Evolutionary conservation across 139 green algal species (phyloP), one percentile per base, ranked within the genome.

Genomic region (Tetradesmus obliquus): DNA sequence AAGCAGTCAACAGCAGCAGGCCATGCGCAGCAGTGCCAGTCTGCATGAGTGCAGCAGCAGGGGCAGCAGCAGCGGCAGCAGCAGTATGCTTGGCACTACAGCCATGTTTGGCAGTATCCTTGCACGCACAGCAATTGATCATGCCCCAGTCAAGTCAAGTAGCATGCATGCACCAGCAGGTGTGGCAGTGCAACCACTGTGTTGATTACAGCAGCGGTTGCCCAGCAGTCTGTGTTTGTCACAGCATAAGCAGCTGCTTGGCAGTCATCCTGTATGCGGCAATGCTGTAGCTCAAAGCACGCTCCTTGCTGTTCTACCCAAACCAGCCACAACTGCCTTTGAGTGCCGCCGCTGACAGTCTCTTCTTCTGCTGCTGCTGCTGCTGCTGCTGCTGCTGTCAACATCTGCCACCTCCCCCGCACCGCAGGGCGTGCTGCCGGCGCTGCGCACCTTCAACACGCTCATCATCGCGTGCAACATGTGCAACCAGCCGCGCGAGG

Each of bases 391-490:
- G 51, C 72, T 88, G 20, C 45, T n/a, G 2, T 58, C 5, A 71
- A 24, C 54, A 3, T 24, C 17, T 24, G 17, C 22, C 20, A 12
- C 53, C 22, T 1, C 45, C 20, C 69, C 9, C 2, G 4, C 9
- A 5, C 74, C 19, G 60, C 93, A 98, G 88, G 95, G 97, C 1
- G 95, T 98, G 10, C 88, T 96, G 83, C 96, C 97, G 22, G 97
- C 98, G 45, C 92, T 98, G 86, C 94, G 96, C 86, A 98, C 97
- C 1, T 98, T 97, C 93, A 98, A 98, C 93, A 98, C 97, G 6
- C 93, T 98, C 53, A 97, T 99, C 80, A 98, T 98, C 45, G 96
- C 97, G 5, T 98, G 97, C 94, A 97, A 97, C 93, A 97, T 97
- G 93, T 97, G 97, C 92, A 96, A 96, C 57, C 96, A 97, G 94